Percentiles rank a stretch among this genome's conserved stretches.
Evolutionary conservation across 148 eudicot species (phyloP).

Genomic region (Persicaria tinctoria): DNA sequence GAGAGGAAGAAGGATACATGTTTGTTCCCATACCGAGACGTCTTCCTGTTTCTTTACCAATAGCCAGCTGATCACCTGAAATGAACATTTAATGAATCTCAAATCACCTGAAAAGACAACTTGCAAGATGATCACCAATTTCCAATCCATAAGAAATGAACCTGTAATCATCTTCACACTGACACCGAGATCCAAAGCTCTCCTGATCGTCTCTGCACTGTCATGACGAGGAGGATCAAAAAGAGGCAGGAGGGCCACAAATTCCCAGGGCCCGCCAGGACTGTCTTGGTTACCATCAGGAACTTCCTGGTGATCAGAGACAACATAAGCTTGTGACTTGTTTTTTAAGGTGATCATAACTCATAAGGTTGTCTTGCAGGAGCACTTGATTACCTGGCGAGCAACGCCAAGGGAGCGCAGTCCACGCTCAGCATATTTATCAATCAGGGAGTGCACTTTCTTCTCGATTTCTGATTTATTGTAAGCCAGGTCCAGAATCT

Average conservation of each 20-base stretch:
- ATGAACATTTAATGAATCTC: neutral
- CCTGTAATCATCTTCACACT: conserved; percentile 95
- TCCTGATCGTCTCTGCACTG: conserved; percentile 77
- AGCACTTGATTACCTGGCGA: conserved; percentile 3
- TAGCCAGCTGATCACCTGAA: conserved; percentile 81
- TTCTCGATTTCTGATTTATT: conserved; percentile 8
- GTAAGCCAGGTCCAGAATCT: conserved; percentile 13
- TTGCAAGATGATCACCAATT: neutral
- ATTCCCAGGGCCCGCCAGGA: conserved; percentile 82
- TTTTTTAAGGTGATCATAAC: neutral
- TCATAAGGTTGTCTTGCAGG: neutral
- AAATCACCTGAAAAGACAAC: neutral
- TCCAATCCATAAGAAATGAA: conserved; percentile 1
- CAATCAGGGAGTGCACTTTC: conserved; percentile 15
- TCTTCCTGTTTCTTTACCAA: conserved; percentile 88
- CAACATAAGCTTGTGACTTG: neutral
- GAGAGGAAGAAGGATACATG: conserved; percentile 78
- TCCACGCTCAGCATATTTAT: conserved; percentile 16
- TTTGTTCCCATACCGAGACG: conserved; percentile 88
- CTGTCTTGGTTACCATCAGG: conserved; percentile 61
- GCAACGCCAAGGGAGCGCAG: conserved; percentile 16
- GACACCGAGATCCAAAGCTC: conserved; percentile 76
- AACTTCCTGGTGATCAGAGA: conserved; percentile 45
- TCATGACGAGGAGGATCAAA: conserved; percentile 95
- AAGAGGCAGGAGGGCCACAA: conserved; percentile 71